Evolutionary conservation across 2,329 filamentous ascomycete genomes (phyloP).

Genomic region (Xylariaceae sp.): DNA sequence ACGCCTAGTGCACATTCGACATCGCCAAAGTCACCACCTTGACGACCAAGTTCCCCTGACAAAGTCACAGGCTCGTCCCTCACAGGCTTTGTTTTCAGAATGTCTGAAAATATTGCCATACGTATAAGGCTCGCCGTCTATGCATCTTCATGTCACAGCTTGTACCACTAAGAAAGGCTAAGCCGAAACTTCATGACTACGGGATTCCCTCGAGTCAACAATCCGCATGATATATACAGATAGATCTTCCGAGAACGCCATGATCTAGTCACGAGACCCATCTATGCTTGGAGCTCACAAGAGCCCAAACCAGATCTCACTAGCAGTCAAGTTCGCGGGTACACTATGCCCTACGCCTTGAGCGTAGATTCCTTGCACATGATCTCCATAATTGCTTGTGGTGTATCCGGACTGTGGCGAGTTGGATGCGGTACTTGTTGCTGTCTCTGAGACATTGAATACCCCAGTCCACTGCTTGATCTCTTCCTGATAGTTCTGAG

Average conservation of each 20-base stretch:
- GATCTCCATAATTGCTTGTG: conserved; percentile 39
- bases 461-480: conserved; percentile 56
- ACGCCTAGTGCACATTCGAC: no score
- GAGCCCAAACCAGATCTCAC: conserved; percentile 34
- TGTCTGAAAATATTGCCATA: background rate
- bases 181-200: no score
- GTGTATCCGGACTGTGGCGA: conserved; percentile 38
- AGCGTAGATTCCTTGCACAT: conserved; percentile 36
- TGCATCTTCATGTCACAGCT: no score
- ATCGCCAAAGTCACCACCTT: conserved; percentile 4
- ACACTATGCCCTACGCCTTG: conserved; percentile 33
- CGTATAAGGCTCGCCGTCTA: background rate
- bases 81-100: background rate
- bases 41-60: no score
- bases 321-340: conserved; percentile 32
- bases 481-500: conserved; percentile 56
- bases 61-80: background rate
- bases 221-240: no score
- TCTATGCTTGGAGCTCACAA: background rate
- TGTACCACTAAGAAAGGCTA: no score
- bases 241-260: no score
- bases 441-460: conserved; percentile 38
- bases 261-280: no score
- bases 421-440: conserved; percentile 32
- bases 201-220: no score